Percentiles rank a stretch among this genome's conserved stretches.
Evolutionary conservation across 306 rosid species (phyloP).

Genomic region (Malus orientalis): DNA sequence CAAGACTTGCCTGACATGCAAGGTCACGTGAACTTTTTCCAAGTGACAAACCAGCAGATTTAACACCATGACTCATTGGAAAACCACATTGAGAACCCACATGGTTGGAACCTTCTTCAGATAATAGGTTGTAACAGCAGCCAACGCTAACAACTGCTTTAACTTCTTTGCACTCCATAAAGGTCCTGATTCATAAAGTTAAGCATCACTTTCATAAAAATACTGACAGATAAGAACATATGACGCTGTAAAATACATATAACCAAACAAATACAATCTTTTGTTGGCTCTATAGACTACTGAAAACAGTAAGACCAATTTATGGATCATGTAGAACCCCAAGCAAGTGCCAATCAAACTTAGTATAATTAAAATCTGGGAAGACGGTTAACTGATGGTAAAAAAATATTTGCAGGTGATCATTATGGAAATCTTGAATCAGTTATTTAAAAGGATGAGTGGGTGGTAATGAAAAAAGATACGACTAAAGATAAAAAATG

Average conservation of each 20-base stretch:
- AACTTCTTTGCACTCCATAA: conserved; percentile 67
- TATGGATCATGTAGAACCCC: neutral
- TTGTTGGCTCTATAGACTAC: neutral
- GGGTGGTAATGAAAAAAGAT: neutral
- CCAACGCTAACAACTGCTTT: conserved; percentile 85
- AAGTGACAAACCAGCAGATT: conserved; percentile 53
- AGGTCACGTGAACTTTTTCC: conserved; percentile 81
- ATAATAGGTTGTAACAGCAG: conserved; percentile 86
- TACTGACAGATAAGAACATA: neutral
- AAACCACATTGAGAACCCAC: conserved; percentile 51
- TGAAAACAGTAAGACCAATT: neutral
- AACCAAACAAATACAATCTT: neutral
- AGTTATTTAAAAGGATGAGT: neutral
- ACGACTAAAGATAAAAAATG: neutral
- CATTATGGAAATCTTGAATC: neutral
- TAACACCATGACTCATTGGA: conserved; percentile 73
- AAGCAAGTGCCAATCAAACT: neutral
- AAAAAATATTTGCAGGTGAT: neutral
- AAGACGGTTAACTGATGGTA: too few relatives aligned
- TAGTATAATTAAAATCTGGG: neutral
- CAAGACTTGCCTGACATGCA: conserved; percentile 75
- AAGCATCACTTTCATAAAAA: neutral
- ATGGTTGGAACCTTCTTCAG: conserved; percentile 48
- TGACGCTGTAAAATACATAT: neutral
- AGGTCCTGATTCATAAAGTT: conserved; percentile 45